Percentiles rank a stretch among this genome's conserved stretches.
phyloP scores from a whole-genome alignment of 345 rosid species.

The Anacardium occidentale region DNA sequence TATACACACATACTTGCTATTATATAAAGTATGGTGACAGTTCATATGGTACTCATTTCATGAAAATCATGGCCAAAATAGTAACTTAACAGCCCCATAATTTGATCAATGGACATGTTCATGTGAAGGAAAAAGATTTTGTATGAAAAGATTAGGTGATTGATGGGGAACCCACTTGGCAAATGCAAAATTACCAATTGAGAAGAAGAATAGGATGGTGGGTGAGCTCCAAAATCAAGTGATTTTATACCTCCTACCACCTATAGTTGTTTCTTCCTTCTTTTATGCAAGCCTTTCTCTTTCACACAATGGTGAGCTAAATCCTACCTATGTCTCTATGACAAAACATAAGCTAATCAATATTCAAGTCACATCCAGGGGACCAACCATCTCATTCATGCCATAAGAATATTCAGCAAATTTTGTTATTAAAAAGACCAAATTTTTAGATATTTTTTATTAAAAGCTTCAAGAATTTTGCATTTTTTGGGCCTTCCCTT shows the following conservation, averaged over 20 bases:
- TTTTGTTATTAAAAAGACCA: too few species aligned
- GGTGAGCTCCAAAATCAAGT: constrained; percentile 6
- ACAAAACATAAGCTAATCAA: constrained; percentile 9
- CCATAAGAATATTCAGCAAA: too few species aligned
- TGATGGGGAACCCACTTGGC: not conserved
- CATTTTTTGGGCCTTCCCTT: not conserved
- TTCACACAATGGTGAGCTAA: not conserved
- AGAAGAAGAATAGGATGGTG: not conserved
- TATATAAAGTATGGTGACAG: too few species aligned
- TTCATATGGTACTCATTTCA: too few species aligned
- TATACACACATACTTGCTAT: too few species aligned
- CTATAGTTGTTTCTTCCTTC: not conserved
- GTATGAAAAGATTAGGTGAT: not conserved
- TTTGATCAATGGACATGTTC: too few species aligned
- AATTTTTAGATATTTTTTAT: too few species aligned
- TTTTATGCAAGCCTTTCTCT: not conserved
- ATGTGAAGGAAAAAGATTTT: not conserved
- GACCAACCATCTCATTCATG: not conserved
- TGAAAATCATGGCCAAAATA: too few species aligned
- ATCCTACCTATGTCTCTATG: not conserved
- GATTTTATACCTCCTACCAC: constrained; percentile 2
- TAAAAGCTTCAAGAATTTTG: too few species aligned
- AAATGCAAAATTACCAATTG: not conserved
- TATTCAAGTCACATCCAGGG: constrained; percentile 14
- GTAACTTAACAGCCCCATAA: too few species aligned